Base-by-base conservation (phyloP, 768 basidiomycete species). In the Pulveroboletus sp. region DNA sequence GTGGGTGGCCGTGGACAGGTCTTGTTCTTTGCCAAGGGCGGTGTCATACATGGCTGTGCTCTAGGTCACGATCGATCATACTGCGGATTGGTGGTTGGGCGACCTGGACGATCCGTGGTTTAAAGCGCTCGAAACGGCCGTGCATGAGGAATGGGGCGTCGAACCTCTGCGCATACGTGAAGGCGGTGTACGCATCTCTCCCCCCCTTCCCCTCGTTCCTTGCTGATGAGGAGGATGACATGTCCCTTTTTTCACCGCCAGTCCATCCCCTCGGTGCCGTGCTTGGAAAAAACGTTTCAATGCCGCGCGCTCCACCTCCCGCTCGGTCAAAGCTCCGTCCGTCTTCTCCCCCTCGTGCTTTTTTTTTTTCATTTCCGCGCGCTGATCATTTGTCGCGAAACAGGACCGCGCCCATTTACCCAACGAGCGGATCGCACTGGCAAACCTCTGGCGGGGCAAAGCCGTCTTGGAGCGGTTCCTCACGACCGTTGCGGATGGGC, bases 11-110 rank as follows among this genome's bases (percentile, higher is more conserved):
- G n/a, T n/a, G n/a, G n/a, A n/a, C n/a, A n/a, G n/a, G n/a, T n/a
- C n/a, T n/a, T n/a, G n/a, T n/a, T n/a, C n/a, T n/a, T n/a, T n/a
- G n/a, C n/a, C n/a, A n/a, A n/a, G n/a, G n/a, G n/a, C n/a, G n/a
- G n/a, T n/a, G n/a, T n/a, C 27, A 19, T 34, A n/a, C 23, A 35
- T 38, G n/a, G 34, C 6, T 20, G 17, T 35, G 5, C 11, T 29
- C 3, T 55, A 94, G 90, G 75, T 94, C 55, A 76, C 72, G 17
- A 81, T 97, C 45, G 82, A 87, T 36, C 88, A 91, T 50, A 85
- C 80, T 2, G 94, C 93, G 0, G 87, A 94, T 59, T 98, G 94
- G 94, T 99, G 95, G 95, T 76, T 99, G 2, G 93, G 94, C 0
- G 82, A 87, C 46, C 77, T 95, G 34, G 81, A 90, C 45, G 85